Evolutionary conservation across 352 stramenopile genomes (phyloP), one percentile per base, ranked within the genome.

Genomic region (Blastocystis sp.): DNA sequence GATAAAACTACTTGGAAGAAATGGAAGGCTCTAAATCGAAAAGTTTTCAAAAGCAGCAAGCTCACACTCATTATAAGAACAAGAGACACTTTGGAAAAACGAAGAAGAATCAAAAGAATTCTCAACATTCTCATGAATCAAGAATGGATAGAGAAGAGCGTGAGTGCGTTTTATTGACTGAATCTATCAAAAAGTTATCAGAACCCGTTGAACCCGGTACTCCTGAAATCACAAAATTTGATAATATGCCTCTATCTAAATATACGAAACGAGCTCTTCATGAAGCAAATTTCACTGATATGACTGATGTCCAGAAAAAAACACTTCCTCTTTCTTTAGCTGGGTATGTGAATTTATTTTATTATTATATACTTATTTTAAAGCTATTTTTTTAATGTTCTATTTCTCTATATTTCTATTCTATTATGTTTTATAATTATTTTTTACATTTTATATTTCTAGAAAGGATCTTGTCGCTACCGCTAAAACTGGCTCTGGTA

Each of bases 401-500:
- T 6, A 87, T 76, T 2, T 83, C 84, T 16, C 94, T 94, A 70
- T 94, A 85, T 13, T 39, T 39, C 33, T n/a, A 13, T 39, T n/a
- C n/a, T n/a, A n/a, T n/a, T n/a, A n/a, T n/a, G n/a, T n/a, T n/a
- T n/a, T n/a, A n/a, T n/a, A n/a, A n/a, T 39, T n/a, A n/a, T 39
- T n/a, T 39, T 39, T n/a, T 39, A 13, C n/a, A 13, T 39, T 13
- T 39, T 39, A n/a, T n/a, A 41, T 19, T 2, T 36, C 45, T 27
- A 70, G 70, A 33, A 66, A 81, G 21, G 84, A 93, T 59, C 81
- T 93, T 45, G 72, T 93, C 2, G 83, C 77, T 2, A 81, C 81
- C 0, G 84, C 83, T 36, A 90, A 88, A 68, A 93, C 84, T 0
- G 83, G 82, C 3, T 92, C 81, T 0, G 84, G 84, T 11, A 93